phyloP scores from a whole-genome alignment of 2,329 filamentous ascomycete species.

The Talaromyces verruculosus region DNA sequence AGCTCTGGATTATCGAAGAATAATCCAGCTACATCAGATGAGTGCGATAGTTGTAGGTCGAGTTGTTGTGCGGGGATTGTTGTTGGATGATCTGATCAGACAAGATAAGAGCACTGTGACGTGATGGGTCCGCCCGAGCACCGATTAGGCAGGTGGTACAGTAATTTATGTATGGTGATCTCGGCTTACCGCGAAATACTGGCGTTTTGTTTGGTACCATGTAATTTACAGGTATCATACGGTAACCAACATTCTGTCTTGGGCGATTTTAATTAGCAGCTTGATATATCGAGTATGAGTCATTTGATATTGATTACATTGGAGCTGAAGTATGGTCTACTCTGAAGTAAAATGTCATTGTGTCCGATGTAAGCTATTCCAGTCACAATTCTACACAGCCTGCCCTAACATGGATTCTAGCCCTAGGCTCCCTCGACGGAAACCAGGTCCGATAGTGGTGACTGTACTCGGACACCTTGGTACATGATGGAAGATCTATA shows the following conservation, averaged over 20 bases:
- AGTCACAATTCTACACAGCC: background rate
- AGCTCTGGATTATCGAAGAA: background rate
- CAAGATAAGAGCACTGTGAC: conserved; percentile 19
- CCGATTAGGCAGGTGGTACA: conserved; percentile 2
- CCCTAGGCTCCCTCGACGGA: background rate
- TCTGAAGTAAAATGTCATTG: background rate
- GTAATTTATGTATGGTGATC: background rate
- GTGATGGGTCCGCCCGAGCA: conserved; percentile 6
- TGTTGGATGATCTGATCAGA: background rate
- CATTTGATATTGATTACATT: background rate
- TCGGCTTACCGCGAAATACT: background rate
- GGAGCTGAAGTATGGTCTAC: background rate
- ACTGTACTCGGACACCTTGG: background rate
- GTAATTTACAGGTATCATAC: background rate
- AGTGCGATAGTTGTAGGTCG: too few relatives aligned
- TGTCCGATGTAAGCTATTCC: background rate
- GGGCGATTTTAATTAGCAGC: too few relatives aligned
- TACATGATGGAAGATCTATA: background rate
- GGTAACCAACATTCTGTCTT: background rate
- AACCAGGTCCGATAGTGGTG: background rate
- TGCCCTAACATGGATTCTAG: background rate
- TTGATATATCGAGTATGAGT: background rate
- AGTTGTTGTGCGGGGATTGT: background rate
- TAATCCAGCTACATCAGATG: conserved; percentile 5
- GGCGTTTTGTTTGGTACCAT: background rate